These are phyloP conservation scores for Coniosporium apollinis DNA, from an alignment of 495 filamentous ascomycete species.

Conservation along the genomic window DNA sequence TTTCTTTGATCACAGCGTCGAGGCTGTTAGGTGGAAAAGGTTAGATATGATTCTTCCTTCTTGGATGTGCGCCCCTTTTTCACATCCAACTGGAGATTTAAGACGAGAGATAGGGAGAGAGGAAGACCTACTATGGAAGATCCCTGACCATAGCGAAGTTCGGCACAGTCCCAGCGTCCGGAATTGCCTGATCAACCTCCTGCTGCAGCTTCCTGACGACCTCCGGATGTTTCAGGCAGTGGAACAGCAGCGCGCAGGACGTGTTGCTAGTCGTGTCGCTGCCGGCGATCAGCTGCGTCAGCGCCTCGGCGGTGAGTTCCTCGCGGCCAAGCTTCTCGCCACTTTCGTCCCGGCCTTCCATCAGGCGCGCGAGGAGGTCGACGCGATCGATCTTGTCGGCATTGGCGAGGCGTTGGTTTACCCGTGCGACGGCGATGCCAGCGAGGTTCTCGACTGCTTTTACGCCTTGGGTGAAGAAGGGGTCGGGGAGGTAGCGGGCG, in stretches of 20 bases:
- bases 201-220: conserved; percentile 54
- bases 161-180: conserved; percentile 43
- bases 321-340: conserved; percentile 55
- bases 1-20: conserved; percentile 68
- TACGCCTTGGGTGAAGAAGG: conserved; percentile 48
- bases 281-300: conserved; percentile 83
- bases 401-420: conserved; percentile 52
- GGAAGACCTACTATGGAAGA: conserved; percentile 43
- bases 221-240: conserved; percentile 50
- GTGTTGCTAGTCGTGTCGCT: conserved; percentile 86
- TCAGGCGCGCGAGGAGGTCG: conserved; percentile 67
- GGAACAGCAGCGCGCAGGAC: conserved; percentile 70
- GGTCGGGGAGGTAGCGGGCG: conserved; percentile 47
- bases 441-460: conserved; percentile 48
- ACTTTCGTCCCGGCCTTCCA: conserved; percentile 72
- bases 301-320: conserved; percentile 74
- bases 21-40: conserved; percentile 28
- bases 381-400: conserved; percentile 45
- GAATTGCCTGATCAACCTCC: conserved; percentile 54
- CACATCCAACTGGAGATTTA: not conserved
- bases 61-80: no score
- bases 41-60: no score
- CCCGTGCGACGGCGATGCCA: conserved; percentile 61
- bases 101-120: conserved; percentile 1
- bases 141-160: conserved; percentile 54